These are phyloP conservation scores for Fusarium incarnatum DNA, from an alignment of 2,329 filamentous ascomycete species.

Conservation along the genomic window DNA sequence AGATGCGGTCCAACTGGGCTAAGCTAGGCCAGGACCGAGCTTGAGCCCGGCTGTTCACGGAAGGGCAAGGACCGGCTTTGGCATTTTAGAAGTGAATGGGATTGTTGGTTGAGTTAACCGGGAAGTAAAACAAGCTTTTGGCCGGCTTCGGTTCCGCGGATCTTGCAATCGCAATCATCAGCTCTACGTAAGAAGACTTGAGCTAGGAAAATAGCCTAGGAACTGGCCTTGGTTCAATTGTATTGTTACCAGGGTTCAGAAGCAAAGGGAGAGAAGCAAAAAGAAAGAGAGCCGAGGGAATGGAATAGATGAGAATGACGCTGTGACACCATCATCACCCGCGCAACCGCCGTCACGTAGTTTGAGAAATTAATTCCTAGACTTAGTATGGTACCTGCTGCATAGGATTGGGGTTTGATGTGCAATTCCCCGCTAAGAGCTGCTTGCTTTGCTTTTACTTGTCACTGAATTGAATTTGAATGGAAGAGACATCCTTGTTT, in stretches of 20 bases:
- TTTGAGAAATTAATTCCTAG: conserved; percentile 15
- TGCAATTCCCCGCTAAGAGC: conserved; percentile 24
- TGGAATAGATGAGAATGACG: conserved; percentile 38
- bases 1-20: conserved; percentile 1
- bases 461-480: conserved; percentile 1
- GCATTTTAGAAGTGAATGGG: conserved; percentile 3
- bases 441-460: conserved; percentile 6
- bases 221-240: neutral
- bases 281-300: conserved; percentile 19
- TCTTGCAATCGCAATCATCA: neutral
- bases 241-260: conserved; percentile 3
- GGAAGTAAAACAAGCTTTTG: conserved; percentile 30
- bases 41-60: conserved; percentile 22
- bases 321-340: conserved; percentile 45
- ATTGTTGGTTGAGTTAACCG: conserved; percentile 7
- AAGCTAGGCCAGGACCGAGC: conserved; percentile 9
- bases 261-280: neutral
- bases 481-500: conserved; percentile 8
- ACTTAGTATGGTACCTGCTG: conserved; percentile 1
- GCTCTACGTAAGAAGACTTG: neutral
- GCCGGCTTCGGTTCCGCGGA: conserved; percentile 15
- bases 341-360: conserved; percentile 12
- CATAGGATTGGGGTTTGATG: neutral
- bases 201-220: neutral
- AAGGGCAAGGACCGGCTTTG: conserved; percentile 13